Evolutionary conservation across 2,329 filamentous ascomycete species (phyloP).

Genomic region (Chrysoporthe cubensis): DNA sequence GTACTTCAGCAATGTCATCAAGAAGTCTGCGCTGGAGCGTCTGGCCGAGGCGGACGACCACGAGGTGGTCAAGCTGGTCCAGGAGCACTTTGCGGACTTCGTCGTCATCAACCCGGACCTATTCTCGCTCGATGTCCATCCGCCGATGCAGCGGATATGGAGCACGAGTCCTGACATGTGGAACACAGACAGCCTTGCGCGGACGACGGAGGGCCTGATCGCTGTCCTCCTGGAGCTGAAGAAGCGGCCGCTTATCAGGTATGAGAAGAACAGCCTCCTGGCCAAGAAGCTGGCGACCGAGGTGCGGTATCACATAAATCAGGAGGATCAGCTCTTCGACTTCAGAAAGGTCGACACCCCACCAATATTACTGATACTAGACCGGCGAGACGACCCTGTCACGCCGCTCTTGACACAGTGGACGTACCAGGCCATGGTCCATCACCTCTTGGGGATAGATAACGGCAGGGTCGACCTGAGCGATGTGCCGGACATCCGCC

Average conservation of each 20-base stretch:
- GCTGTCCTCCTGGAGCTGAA: slow-evolving; percentile 87
- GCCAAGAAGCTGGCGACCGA: slow-evolving; percentile 94
- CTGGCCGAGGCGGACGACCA: slow-evolving; percentile 96
- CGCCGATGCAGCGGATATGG: slow-evolving; percentile 79
- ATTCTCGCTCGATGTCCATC: slow-evolving; percentile 76
- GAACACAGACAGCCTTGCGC: slow-evolving; percentile 86
- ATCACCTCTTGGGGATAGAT: slow-evolving; percentile 89
- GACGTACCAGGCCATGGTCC: slow-evolving; percentile 99
- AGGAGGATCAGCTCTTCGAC: slow-evolving; percentile 95
- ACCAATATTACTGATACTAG: slow-evolving; percentile 86
- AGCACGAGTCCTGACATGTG: slow-evolving; percentile 80
- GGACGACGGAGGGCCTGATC: slow-evolving; percentile 84
- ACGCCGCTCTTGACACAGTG: slow-evolving; percentile 95
- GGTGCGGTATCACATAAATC: slow-evolving; percentile 88
- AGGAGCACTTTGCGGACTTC: slow-evolving; percentile 97
- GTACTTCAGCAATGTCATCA: slow-evolving; percentile 96
- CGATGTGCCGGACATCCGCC: slow-evolving; percentile 79
- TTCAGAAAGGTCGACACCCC: slow-evolving; percentile 94
- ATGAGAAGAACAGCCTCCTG: slow-evolving; percentile 86
- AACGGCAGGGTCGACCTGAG: slow-evolving; percentile 93
- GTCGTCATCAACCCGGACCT: slow-evolving; percentile 94
- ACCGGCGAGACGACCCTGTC: slow-evolving; percentile 91
- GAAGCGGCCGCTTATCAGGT: slow-evolving; percentile 94
- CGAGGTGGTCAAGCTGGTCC: slow-evolving; percentile 90
- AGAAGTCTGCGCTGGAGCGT: slow-evolving; percentile 92